Evolutionary conservation across 2,329 filamentous ascomycete genomes (phyloP).

Genomic region (Exserohilum rostratum): DNA sequence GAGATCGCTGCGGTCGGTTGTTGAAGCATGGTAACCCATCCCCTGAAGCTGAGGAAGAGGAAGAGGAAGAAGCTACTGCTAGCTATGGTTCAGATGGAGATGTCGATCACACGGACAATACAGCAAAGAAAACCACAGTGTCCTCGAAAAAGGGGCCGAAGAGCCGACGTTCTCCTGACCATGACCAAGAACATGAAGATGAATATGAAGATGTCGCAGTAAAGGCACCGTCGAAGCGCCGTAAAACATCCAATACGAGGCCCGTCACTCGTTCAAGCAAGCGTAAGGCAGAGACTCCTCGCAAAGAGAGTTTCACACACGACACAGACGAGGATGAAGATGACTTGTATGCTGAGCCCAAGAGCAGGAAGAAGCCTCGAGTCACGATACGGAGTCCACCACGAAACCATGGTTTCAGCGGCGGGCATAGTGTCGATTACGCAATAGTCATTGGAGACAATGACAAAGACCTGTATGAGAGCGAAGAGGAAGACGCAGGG

Average conservation of each 20-base stretch:
- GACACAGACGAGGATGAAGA: constrained; percentile 11
- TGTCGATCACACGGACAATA: background rate
- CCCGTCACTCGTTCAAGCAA: background rate
- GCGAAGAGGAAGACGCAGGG: background rate
- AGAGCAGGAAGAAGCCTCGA: background rate
- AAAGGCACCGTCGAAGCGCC: too few relatives aligned
- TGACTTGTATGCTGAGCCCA: constrained; percentile 12
- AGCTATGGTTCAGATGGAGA: background rate
- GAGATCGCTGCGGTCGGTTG: constrained; percentile 6
- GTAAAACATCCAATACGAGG: too few relatives aligned
- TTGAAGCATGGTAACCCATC: background rate
- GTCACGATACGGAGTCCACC: constrained; percentile 3
- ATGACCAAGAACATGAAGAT: background rate
- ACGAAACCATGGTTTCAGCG: background rate
- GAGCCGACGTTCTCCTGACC: background rate
- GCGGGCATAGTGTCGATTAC: constrained; percentile 1
- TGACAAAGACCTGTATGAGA: background rate
- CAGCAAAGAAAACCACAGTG: background rate
- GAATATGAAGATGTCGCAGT: too few relatives aligned
- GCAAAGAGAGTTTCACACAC: background rate
- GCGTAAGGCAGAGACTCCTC: background rate
- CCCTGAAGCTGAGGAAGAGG: background rate
- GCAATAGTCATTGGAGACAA: constrained; percentile 2
- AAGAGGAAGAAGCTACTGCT: background rate
- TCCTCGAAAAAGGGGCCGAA: background rate